Evolutionary conservation across 1,284 basidiomycete genomes (phyloP).

Genomic region (Naganishia sp.): DNA sequence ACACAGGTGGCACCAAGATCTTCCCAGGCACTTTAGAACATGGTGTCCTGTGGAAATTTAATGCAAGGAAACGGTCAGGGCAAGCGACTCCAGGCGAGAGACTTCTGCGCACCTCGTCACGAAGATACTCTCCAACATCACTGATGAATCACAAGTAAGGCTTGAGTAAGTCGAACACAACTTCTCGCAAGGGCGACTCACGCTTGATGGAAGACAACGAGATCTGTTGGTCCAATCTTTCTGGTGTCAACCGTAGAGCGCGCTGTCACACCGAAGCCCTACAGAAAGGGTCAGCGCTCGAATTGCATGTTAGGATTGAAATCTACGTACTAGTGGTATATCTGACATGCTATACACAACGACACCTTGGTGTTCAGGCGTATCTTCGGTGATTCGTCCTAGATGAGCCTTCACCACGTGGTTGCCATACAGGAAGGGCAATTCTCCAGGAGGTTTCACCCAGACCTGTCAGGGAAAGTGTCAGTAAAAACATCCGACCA

Average conservation of each 20-base stretch:
- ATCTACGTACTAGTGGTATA: conserved; percentile 70
- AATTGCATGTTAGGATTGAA: too few species aligned
- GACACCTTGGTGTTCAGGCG: conserved; percentile 97
- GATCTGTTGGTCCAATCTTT: conserved; percentile 96
- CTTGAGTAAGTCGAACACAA: conserved; percentile 16
- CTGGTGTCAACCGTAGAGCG: conserved; percentile 92
- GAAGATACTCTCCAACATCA: conserved; percentile 92
- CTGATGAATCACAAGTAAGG: conserved; percentile 53
- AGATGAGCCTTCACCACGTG: conserved; percentile 98
- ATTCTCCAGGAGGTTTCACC: conserved; percentile 99
- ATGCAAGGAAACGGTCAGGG: background rate
- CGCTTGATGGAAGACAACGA: conserved; percentile 99
- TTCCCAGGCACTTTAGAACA: conserved; percentile 44
- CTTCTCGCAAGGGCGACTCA: conserved; percentile 55
- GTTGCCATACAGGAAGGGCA: conserved; percentile 98
- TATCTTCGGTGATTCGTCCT: conserved; percentile 98
- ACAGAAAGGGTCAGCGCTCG: background rate
- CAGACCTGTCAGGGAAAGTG: conserved; percentile 69
- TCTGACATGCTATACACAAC: conserved; percentile 96
- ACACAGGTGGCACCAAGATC: background rate
- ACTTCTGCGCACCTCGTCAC: conserved; percentile 72
- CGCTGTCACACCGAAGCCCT: conserved; percentile 98
- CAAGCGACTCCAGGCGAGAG: background rate
- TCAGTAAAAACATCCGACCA: background rate
- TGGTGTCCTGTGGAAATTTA: conserved; percentile 41